Conservation (phyloP, 2,329 filamentous ascomycete species). For the Verticillium isaacii region DNA sequence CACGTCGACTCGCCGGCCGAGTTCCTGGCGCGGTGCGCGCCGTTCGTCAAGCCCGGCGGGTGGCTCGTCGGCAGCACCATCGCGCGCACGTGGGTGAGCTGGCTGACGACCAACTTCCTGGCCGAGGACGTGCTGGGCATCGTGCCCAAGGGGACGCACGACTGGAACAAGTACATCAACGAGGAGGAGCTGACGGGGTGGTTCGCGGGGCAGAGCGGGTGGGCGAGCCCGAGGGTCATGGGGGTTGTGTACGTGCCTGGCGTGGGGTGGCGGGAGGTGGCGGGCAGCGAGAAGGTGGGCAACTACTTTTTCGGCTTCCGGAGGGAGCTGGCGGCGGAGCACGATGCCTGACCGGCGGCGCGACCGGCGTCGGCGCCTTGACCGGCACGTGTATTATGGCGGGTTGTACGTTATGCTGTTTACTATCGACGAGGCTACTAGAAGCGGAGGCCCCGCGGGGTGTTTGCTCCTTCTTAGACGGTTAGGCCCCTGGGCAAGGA, state of each 20-base stretch:
- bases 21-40: conserved; percentile 67
- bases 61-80: conserved; percentile 95
- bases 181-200: conserved; percentile 65
- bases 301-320: conserved; percentile 95
- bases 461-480: too few species aligned
- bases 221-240: conserved; percentile 59
- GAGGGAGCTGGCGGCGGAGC: conserved; percentile 20
- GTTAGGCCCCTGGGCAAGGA: too few species aligned
- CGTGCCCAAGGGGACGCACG: conserved; percentile 89
- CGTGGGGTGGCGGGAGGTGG: conserved; percentile 62
- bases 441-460: too few species aligned
- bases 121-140: conserved; percentile 85
- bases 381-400: too few species aligned
- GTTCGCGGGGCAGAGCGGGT: conserved; percentile 48
- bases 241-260: conserved; percentile 90
- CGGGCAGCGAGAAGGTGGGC: conserved; percentile 76
- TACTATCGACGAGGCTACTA: too few species aligned
- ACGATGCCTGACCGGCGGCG: too few species aligned
- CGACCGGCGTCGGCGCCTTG: too few species aligned
- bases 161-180: conserved; percentile 96
- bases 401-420: too few species aligned
- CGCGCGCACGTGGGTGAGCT: conserved; percentile 81
- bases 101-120: conserved; percentile 86
- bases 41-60: conserved; percentile 81
- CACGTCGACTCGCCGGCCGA: conserved; percentile 73